Conservation (phyloP, 257 asterid species). For the Leptodermis oblonga region DNA sequence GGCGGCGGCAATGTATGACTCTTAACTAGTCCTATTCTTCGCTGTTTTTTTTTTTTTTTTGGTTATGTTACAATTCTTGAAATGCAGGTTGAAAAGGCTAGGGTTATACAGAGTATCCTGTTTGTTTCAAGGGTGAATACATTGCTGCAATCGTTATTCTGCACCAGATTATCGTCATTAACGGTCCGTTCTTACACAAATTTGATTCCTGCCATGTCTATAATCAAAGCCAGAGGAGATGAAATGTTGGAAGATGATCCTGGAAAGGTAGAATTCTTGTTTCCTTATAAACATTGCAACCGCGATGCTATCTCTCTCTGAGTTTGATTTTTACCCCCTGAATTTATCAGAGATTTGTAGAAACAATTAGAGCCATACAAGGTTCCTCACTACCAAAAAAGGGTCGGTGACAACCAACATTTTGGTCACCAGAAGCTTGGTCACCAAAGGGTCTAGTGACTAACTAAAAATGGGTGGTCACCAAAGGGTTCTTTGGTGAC, state of each 20-base stretch:
- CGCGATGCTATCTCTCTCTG: no score
- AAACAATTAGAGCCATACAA: constrained; percentile 63
- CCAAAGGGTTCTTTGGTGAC: no score
- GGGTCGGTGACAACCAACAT: no score
- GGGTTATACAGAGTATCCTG: constrained; percentile 55
- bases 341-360: constrained; percentile 47
- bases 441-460: no score
- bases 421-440: no score
- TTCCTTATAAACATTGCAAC: not conserved
- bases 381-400: no score
- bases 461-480: no score
- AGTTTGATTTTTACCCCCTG: not conserved
- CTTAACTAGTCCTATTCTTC: no score
- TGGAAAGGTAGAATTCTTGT: constrained; percentile 34
- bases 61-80: not conserved
- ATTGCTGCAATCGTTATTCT: constrained; percentile 65
- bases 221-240: constrained; percentile 40
- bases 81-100: constrained; percentile 60
- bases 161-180: constrained; percentile 60
- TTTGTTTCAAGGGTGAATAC: no score
- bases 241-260: constrained; percentile 27
- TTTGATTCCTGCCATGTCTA: constrained; percentile 51
- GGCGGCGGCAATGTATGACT: no score
- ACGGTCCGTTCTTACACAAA: constrained; percentile 63
- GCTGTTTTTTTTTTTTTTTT: not conserved